These are phyloP conservation scores for Eucalyptus victrix DNA, from an alignment of 345 rosid species.

Conservation along the genomic window DNA sequence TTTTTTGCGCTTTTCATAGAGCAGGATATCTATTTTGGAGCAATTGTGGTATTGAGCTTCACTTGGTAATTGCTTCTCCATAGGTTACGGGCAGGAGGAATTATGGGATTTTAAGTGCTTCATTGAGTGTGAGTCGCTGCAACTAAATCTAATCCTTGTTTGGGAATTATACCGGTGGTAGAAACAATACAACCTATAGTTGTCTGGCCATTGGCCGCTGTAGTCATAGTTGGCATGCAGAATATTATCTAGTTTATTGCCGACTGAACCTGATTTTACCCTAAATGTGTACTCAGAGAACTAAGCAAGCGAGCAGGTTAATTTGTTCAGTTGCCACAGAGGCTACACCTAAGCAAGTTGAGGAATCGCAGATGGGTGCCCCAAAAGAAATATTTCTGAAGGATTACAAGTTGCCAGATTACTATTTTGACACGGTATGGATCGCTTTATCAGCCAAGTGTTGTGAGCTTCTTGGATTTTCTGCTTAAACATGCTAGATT, in stretches of 20 bases:
- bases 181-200: neutral
- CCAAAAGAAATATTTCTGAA: slow-evolving; percentile 91
- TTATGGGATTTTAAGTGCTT: slow-evolving; percentile 13
- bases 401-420: slow-evolving; percentile 87
- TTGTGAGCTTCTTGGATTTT: neutral
- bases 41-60: neutral
- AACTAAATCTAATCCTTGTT: neutral
- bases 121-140: slow-evolving; percentile 25
- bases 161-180: neutral
- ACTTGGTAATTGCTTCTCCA: neutral
- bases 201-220: neutral
- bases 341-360: slow-evolving; percentile 39
- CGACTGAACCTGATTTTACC: neutral
- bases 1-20: neutral
- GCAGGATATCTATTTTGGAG: neutral
- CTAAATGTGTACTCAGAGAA: slow-evolving; percentile 28
- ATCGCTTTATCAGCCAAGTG: neutral
- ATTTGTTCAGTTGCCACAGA: slow-evolving; percentile 77
- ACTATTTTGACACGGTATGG: slow-evolving; percentile 74
- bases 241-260: neutral
- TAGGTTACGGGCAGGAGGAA: slow-evolving; percentile 39
- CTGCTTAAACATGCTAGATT: neutral
- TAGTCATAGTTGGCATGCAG: neutral
- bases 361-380: slow-evolving; percentile 67
- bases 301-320: slow-evolving; percentile 32